A percentile compares a stretch with the other conserved stretches of the same genome.
Conservation (phyloP, 768 basidiomycete genomes). For the Psilocybe subaeruginosa region DNA sequence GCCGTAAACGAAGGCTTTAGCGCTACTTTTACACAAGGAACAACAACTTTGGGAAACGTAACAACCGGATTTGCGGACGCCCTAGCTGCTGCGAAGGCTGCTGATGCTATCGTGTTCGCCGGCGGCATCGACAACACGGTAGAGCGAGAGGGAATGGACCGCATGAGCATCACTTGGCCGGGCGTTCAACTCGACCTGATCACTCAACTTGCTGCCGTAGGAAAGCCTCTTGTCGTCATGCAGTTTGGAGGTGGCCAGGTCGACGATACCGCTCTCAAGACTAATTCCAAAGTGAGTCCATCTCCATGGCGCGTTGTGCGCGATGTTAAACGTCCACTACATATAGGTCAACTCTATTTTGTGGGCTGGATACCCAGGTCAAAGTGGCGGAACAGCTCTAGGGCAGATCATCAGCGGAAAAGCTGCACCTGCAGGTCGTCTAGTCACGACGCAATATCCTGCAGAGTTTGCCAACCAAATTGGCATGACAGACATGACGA, state of each 20-base stretch:
- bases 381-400: constrained; percentile 56
- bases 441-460: constrained; percentile 57
- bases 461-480: constrained; percentile 48
- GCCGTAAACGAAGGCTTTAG: constrained; percentile 49
- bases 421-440: constrained; percentile 55
- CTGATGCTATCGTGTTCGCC: constrained; percentile 54
- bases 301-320: neutral
- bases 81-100: constrained; percentile 46
- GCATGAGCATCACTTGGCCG: constrained; percentile 54
- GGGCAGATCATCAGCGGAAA: constrained; percentile 56
- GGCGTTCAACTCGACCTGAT: constrained; percentile 57
- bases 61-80: constrained; percentile 54
- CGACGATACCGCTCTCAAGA: constrained; percentile 49
- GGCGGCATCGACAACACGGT: constrained; percentile 57
- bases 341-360: constrained; percentile 52
- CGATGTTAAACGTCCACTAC: neutral
- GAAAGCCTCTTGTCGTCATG: constrained; percentile 54
- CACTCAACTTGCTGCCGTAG: constrained; percentile 42
- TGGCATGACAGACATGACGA: constrained; percentile 60
- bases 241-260: constrained; percentile 64
- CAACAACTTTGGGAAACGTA: constrained; percentile 38
- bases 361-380: constrained; percentile 63
- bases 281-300: constrained; percentile 37
- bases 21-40: constrained; percentile 46
- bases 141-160: constrained; percentile 51